Evolutionary conservation across 2,329 filamentous ascomycete genomes (phyloP), one percentile per base, ranked within the genome.

Genomic region (Fusarium subtropicale): DNA sequence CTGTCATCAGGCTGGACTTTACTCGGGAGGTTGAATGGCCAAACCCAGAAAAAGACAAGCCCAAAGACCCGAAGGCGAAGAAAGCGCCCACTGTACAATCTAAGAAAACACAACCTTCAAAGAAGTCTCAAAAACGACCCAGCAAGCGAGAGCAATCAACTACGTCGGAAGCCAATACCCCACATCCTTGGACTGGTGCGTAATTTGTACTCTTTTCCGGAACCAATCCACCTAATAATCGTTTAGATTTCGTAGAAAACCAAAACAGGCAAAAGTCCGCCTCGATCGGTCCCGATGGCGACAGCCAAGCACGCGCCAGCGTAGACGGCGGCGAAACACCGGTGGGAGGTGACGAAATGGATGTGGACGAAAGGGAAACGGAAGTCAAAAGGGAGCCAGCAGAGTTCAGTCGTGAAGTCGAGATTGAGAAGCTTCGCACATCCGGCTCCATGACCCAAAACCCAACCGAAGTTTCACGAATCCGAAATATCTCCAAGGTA

Each of bases 371-470:
- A 11, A 81, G 79, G 50, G 80, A 82, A 7, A 79, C 79, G 5
- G 81, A 83, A 15, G 74, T 78, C 7, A 84, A 83, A 73, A 82
- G 80, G 56, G 82, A 87, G 75, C 84, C 80, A 65, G 81, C 82
- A 15, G 84, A 85, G 7, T 95, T 92, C 76, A 90, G 91, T 68
- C 88, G 92, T 51, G 92, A 97, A 78, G 92, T 97, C 69, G 96
- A 99, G 79, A 97, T 98, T 60, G 96, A 99, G 78, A 97, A 97
- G 77, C 86, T 99, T 12, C 90, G 96, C 41, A 97, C 94, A 5
- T 92, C 93, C 26, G 97, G 96, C 33, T 97, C 94, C 65, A 98
- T 99, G 96, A 99, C 97, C 13, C 97, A 99, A 78, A 98, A 98
- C 71, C 96, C 97, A 60, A 94, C 95, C 15, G 97, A 99, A 77